Evolutionary conservation across 2,329 filamentous ascomycete genomes (phyloP).

Genomic region (Pyrenophora tritici-repentis): DNA sequence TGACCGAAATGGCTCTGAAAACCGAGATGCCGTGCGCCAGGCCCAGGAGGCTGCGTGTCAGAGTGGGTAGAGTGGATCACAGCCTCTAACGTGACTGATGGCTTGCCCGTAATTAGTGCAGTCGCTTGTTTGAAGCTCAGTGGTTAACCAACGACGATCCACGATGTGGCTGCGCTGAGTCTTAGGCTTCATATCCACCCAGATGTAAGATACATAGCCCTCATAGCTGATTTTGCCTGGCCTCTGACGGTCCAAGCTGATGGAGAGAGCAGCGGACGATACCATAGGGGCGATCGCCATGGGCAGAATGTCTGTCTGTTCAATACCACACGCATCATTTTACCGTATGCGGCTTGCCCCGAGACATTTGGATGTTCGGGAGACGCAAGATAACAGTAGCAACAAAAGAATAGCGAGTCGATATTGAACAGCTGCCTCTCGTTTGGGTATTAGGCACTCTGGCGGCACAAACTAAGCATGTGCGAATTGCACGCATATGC

Average conservation of each 20-base stretch:
- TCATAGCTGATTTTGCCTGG: conserved; percentile 12
- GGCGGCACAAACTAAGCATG: conserved; percentile 1
- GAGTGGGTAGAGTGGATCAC: conserved; percentile 19
- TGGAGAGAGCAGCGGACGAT: not conserved
- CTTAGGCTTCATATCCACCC: conserved; percentile 4
- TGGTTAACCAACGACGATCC: conserved; percentile 13
- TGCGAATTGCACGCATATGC: conserved; percentile 1
- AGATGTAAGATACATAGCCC: conserved; percentile 18
- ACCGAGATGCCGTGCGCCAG: conserved; percentile 27
- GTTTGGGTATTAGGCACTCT: not conserved
- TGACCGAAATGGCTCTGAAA: conserved; percentile 25
- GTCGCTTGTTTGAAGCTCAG: conserved; percentile 21
- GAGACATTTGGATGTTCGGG: too few relatives aligned
- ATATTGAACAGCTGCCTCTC: not conserved
- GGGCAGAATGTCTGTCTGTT: too few relatives aligned
- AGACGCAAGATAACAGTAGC: not conserved
- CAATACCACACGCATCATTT: too few relatives aligned
- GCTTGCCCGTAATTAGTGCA: conserved; percentile 7
- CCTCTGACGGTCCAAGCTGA: conserved; percentile 8
- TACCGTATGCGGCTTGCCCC: too few relatives aligned
- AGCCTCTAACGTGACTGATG: conserved; percentile 19
- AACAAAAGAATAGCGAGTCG: not conserved
- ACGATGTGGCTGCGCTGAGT: conserved; percentile 13
- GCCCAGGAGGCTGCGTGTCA: conserved; percentile 27
- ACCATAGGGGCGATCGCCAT: not conserved